Conservation (phyloP, 495 filamentous ascomycete species). For the Penicillium fimorum region DNA sequence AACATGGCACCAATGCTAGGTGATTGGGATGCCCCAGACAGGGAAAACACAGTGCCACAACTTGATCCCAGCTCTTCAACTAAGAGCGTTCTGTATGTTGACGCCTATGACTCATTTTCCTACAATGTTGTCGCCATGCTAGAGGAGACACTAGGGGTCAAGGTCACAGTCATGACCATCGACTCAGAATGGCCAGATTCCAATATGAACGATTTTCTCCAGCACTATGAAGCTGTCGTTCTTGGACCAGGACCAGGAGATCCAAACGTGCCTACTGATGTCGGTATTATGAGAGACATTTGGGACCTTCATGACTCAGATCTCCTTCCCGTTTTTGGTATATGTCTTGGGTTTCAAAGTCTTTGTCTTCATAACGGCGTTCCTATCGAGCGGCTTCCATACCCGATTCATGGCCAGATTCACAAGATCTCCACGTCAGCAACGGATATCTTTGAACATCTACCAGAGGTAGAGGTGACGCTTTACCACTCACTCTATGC, state of each 20-base stretch:
- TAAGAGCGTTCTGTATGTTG: slow-evolving; percentile 74
- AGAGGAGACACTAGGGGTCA: slow-evolving; percentile 58
- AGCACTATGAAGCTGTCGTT: slow-evolving; percentile 69
- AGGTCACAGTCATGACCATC: slow-evolving; percentile 70
- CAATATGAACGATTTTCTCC: slow-evolving; percentile 50
- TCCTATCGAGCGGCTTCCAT: slow-evolving; percentile 56
- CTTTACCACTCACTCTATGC: slow-evolving; percentile 87
- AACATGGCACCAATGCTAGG: slow-evolving; percentile 41
- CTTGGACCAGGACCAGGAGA: slow-evolving; percentile 79
- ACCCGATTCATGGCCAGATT: slow-evolving; percentile 80
- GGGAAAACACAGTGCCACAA: neutral
- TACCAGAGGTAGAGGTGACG: slow-evolving; percentile 65
- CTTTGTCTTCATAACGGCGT: slow-evolving; percentile 67
- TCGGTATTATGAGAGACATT: slow-evolving; percentile 74
- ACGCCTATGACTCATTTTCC: slow-evolving; percentile 94
- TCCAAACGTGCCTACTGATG: slow-evolving; percentile 57
- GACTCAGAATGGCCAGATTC: slow-evolving; percentile 53
- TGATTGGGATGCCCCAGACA: slow-evolving; percentile 23
- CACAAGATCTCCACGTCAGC: slow-evolving; percentile 55
- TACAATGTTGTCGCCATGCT: slow-evolving; percentile 87
- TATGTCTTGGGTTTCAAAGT: slow-evolving; percentile 92
- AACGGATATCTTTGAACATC: slow-evolving; percentile 51
- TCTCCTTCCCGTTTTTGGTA: slow-evolving; percentile 74
- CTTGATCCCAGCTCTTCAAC: neutral
- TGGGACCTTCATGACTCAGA: slow-evolving; percentile 64